Percentiles rank a stretch among this genome's conserved stretches.
These are phyloP conservation scores for Chionographis japonica DNA, from an alignment of 106 monocot species.

Conservation along the genomic window DNA sequence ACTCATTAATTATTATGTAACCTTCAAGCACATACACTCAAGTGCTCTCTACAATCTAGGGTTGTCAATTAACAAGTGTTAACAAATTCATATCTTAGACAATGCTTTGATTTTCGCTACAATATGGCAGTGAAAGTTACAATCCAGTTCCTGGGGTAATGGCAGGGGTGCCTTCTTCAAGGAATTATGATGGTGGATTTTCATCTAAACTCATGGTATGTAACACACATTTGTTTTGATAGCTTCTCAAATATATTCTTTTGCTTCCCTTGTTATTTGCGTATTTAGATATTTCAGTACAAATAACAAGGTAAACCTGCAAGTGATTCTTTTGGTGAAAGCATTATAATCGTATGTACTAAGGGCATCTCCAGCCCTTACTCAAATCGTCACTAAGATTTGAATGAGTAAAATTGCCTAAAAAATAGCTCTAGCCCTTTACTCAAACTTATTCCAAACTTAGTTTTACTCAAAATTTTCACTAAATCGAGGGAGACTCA, in stretches of 20 bases:
- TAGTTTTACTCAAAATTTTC: too few species aligned
- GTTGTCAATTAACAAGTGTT: not conserved
- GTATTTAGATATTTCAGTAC: not conserved
- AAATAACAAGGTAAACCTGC: not conserved
- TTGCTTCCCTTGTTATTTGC: not conserved
- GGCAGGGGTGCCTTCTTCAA: constrained; percentile 85
- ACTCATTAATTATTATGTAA: too few species aligned
- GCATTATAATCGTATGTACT: too few species aligned
- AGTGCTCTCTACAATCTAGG: not conserved
- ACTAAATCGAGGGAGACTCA: too few species aligned
- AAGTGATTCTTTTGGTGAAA: not conserved
- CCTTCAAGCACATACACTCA: too few species aligned
- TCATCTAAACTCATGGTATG: constrained; percentile 93
- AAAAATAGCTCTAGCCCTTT: too few species aligned
- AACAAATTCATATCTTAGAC: not conserved
- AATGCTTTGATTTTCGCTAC: not conserved
- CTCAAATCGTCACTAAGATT: too few species aligned
- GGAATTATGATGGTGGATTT: constrained; percentile 90
- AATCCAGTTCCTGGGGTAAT: constrained; percentile 99
- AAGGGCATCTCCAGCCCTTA: too few species aligned
- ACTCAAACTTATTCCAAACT: too few species aligned
- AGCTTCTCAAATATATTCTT: not conserved
- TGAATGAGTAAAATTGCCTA: too few species aligned
- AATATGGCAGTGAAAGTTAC: constrained; percentile 65
- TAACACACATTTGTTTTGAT: not conserved